These are phyloP conservation scores for Gnomoniopsis smithogilvyi DNA, from an alignment of 2,329 filamentous ascomycete species.

Conservation along the genomic window DNA sequence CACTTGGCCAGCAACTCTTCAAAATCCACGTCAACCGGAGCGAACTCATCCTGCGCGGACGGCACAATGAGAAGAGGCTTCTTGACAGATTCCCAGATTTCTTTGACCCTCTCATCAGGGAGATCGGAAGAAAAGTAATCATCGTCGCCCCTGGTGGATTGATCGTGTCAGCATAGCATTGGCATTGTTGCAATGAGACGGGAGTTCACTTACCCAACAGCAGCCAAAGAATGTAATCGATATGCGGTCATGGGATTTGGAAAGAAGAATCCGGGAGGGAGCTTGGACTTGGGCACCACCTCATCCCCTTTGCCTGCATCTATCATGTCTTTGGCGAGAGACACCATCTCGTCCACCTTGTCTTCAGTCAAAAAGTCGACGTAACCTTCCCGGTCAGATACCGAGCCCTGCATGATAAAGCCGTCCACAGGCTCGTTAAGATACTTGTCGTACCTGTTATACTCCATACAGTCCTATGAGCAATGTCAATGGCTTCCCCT, in stretches of 20 bases:
- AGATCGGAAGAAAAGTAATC: constrained; percentile 87
- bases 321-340: constrained; percentile 52
- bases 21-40: constrained; percentile 58
- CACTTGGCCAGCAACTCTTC: constrained; percentile 55
- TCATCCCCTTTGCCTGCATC: constrained; percentile 50
- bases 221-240: constrained; percentile 48
- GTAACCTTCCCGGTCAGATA: constrained; percentile 71
- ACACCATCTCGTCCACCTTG: constrained; percentile 41
- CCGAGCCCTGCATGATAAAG: constrained; percentile 75
- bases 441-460: constrained; percentile 41
- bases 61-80: constrained; percentile 63
- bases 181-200: neutral
- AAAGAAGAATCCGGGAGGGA: constrained; percentile 39
- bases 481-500: neutral
- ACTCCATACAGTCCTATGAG: constrained; percentile 52
- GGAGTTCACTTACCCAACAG: constrained; percentile 43
- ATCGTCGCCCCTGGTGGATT: constrained; percentile 60
- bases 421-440: constrained; percentile 61
- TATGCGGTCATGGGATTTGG: constrained; percentile 48
- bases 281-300: constrained; percentile 46
- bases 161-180: neutral
- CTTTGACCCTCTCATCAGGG: constrained; percentile 47
- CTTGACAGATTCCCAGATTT: constrained; percentile 64
- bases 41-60: constrained; percentile 63
- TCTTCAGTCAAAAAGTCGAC: constrained; percentile 40